Evolutionary conservation across 371 early-diverging fungal species (phyloP), one percentile per base, ranked within the genome.

Genomic region (Rhizopus stolonifer): DNA sequence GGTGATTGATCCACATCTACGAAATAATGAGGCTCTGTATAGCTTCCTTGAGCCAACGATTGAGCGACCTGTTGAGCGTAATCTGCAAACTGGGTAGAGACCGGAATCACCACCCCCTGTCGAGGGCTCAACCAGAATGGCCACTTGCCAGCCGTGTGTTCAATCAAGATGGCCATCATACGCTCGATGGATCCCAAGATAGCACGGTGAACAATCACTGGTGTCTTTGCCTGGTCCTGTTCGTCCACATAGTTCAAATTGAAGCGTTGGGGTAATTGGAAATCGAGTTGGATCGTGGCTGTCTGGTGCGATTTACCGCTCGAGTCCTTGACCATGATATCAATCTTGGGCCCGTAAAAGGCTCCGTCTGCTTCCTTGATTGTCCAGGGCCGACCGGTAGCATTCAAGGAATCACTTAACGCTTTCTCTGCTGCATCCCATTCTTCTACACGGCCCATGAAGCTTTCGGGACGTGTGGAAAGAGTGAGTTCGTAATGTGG

Each of bases 301-400:
- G 99, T 99, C 73, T 99, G 99, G 63, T 92, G 94, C 15, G 86
- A 81, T 46, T 98, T 86, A 33, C 89, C 83, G 4, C 95, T 81
- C 3, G 99, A 99, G 67, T 99, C 99, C 38, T 86, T 73, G 49
- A 99, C 88, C 59, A 92, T 92, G 46, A 99, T 99, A 77, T 99
- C 99, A 64, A 99, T 98, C 81, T 99, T 99, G 53, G 99, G 99
- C 0, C 99, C 99, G 77, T 99, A 99, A 75, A 99, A 99, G 4
- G 99, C 99, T 25, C 99, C 99, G 76, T 99, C 99, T 6, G 99
- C 99, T 33, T 89, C 91, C 61, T 99, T 98, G 40, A 99, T 47
- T 36, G 82, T 81, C 96, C 98, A 99, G 8, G 79, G 64, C 38
- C 84, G 64, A 23, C 91, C 91, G 44, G 85, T 87, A 40, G 83